Evolutionary conservation across 169 alveolate genomes (phyloP), one percentile per base, ranked within the genome.

Genomic region (Perkinsus marinus): DNA sequence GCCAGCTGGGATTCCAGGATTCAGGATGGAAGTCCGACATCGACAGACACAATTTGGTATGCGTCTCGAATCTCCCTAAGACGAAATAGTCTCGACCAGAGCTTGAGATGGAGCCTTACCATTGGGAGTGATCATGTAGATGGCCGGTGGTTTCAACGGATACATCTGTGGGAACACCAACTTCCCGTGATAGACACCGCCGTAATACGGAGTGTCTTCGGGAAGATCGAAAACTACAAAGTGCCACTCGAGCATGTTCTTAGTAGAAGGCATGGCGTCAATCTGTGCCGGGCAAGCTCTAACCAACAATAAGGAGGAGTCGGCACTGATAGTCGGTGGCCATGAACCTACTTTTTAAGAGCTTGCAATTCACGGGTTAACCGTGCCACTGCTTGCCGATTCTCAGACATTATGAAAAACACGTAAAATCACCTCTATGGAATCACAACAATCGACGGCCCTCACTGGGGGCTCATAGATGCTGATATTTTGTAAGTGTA

Each of bases 101-200:
- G 43, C 13, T 36, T 38, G 43, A 39, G 19, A 36, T n/a, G 39
- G 26, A 2, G 41, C 19, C 5, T 30, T 69, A 69, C 90, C 91
- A 39, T 89, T 89, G 57, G 41, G 41, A 41, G 91, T 89, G 57
- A 89, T 89, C 91, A 89, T 89, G 94, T 94, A 96, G 26, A 96
- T 93, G 79, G 91, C 93, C 39, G 98, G 98, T 37, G 98, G 97
- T 92, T 94, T 96, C 91, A 96, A 90, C 34, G 98, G 98, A 90
- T 96, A 96, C 90, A 95, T 97, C 92, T 92, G 92, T 9, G 98
- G 97, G 92, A 96, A 94, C 39, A 95, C 92, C 10, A 96, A 92
- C 94, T 96, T 96, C 47, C 96, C 91, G 89, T 94, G 94, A 91
- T 95, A 96, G 34, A 89, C 91, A 19, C 93, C 93, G 34, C 93